Evolutionary conservation across 371 early-diverging fungal genomes (phyloP).

Genomic region (Funneliformis caledonium): DNA sequence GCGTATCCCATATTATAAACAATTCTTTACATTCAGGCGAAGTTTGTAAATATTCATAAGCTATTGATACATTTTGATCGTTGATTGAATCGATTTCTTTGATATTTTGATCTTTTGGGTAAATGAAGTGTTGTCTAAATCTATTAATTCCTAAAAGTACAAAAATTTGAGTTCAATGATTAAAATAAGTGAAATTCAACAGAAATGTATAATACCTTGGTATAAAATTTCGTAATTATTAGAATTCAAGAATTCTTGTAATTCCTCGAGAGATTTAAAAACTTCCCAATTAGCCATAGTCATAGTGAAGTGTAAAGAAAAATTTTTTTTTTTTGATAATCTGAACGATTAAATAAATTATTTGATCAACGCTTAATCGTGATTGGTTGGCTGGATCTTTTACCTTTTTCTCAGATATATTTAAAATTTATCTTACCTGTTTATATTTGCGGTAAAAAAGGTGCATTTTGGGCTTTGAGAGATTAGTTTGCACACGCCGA

Average conservation of each 20-base stretch:
- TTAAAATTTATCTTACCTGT: too few species aligned
- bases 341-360: neutral
- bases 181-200: neutral
- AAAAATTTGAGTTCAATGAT: neutral
- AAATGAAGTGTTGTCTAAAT: neutral
- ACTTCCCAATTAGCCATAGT: slow-evolving; percentile 1
- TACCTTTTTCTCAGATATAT: too few species aligned
- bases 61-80: neutral
- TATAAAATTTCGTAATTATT: slow-evolving; percentile 9
- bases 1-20: slow-evolving; percentile 36
- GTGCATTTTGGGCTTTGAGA: too few species aligned
- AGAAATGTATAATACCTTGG: slow-evolving; percentile 12
- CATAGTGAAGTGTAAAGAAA: neutral
- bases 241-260: slow-evolving; percentile 18
- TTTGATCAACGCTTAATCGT: too few species aligned
- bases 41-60: slow-evolving; percentile 23
- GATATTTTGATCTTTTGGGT: neutral
- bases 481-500: too few species aligned
- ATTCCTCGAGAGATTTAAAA: neutral
- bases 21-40: slow-evolving; percentile 27
- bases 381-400: too few species aligned
- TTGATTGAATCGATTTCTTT: neutral
- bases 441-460: too few species aligned
- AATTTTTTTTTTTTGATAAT: neutral
- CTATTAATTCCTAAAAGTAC: slow-evolving; percentile 13